Conservation (phyloP, 139 green algal species). For the Pleodorina starrii region DNA sequence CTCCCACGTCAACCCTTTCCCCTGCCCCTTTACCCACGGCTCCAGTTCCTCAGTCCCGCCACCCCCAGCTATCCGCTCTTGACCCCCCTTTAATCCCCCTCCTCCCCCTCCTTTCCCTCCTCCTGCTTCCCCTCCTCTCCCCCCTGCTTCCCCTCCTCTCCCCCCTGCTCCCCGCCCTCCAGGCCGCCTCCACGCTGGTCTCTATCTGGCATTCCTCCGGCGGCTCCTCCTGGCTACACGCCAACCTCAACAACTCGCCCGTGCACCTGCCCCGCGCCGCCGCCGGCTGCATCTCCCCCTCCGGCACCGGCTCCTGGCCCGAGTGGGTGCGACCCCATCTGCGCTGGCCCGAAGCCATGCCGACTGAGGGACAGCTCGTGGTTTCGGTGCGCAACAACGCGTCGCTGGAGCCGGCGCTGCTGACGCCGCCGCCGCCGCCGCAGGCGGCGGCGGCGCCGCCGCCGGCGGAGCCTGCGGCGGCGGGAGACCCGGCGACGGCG, state of each 20-base stretch:
- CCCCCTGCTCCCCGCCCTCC: not conserved
- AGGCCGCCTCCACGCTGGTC: constrained; percentile 19
- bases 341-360: constrained; percentile 42
- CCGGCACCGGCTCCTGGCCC: not conserved
- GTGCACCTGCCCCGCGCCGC: constrained; percentile 25
- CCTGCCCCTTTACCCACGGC: too few species aligned
- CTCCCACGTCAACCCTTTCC: too few species aligned
- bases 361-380: not conserved
- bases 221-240: constrained; percentile 39
- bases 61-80: too few species aligned
- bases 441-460: not conserved
- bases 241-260: constrained; percentile 25
- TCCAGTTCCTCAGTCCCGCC: too few species aligned
- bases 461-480: not conserved
- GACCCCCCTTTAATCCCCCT: too few species aligned
- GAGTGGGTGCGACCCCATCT: not conserved
- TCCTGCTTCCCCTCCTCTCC: too few species aligned
- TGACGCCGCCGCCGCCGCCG: not conserved
- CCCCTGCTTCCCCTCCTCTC: too few species aligned
- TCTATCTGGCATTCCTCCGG: constrained; percentile 1
- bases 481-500: not conserved
- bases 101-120: too few species aligned
- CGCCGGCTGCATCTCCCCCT: not conserved
- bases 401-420: constrained; percentile 1
- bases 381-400: constrained; percentile 30